phyloP scores from a whole-genome alignment of 371 early-diverging fungal genomes.

The Mucor indicus region DNA sequence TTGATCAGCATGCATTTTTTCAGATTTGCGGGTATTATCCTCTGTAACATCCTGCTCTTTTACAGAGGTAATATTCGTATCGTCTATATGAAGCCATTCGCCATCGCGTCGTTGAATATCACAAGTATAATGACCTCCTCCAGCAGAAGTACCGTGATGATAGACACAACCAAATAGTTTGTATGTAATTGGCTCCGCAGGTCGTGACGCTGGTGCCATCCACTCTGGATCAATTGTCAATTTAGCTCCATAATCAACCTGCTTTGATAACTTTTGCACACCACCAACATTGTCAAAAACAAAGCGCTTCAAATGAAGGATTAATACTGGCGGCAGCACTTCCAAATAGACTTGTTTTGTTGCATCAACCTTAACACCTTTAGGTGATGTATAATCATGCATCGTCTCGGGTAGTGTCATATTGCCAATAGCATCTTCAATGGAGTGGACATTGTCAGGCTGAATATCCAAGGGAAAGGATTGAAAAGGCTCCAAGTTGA shows the following conservation, averaged over 20 bases:
- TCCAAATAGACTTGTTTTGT: conserved; percentile 87
- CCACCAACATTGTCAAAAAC: conserved; percentile 78
- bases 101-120: conserved; percentile 73
- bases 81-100: conserved; percentile 92
- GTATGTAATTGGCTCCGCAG: conserved; percentile 47
- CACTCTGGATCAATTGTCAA: conserved; percentile 72
- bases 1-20: conserved; percentile 40
- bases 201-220: conserved; percentile 53
- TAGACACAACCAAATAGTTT: conserved; percentile 77
- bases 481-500: conserved; percentile 86
- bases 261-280: conserved; percentile 84
- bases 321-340: conserved; percentile 83
- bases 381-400: conserved; percentile 53
- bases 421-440: conserved; percentile 85
- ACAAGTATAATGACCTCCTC: conserved; percentile 97
- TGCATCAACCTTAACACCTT: conserved; percentile 64
- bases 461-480: conserved; percentile 88
- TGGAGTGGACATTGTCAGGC: conserved; percentile 70
- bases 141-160: conserved; percentile 89
- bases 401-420: conserved; percentile 76
- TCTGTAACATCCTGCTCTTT: conserved; percentile 65
- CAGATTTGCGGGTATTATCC: conserved; percentile 41
- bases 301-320: conserved; percentile 95
- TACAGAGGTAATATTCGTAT: conserved; percentile 71
- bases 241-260: conserved; percentile 67